Conservation (phyloP, 768 basidiomycete species). For the Gymnopilus junonius region DNA sequence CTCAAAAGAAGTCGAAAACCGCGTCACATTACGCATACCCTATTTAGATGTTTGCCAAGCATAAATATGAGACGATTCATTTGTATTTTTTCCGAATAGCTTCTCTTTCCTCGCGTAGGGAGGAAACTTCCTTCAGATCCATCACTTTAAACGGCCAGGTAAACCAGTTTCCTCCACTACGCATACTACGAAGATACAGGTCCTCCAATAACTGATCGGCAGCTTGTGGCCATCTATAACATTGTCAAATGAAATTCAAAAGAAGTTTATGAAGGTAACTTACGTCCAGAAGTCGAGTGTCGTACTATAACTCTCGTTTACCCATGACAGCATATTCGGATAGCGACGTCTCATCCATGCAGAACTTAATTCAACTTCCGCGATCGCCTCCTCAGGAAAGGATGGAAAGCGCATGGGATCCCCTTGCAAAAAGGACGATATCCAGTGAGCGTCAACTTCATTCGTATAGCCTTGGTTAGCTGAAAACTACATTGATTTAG, state of each 20-base stretch:
- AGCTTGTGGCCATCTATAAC: slow-evolving; percentile 59
- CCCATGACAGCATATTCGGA: not conserved
- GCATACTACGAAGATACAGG: slow-evolving; percentile 51
- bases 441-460: slow-evolving; percentile 64
- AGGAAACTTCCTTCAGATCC: slow-evolving; percentile 39
- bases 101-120: not conserved
- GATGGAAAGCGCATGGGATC: slow-evolving; percentile 54
- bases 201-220: slow-evolving; percentile 61
- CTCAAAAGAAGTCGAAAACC: too few species aligned
- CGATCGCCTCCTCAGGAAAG: slow-evolving; percentile 47
- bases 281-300: not conserved
- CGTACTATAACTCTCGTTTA: not conserved
- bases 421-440: slow-evolving; percentile 59
- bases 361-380: slow-evolving; percentile 32
- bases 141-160: slow-evolving; percentile 64
- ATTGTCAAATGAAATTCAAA: not conserved
- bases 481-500: too few species aligned
- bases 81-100: too few species aligned
- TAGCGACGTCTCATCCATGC: not conserved
- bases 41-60: too few species aligned
- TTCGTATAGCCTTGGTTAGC: slow-evolving; percentile 54
- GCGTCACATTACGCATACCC: too few species aligned
- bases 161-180: slow-evolving; percentile 67
- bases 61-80: too few species aligned
- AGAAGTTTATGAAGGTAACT: not conserved